A percentile compares a stretch with the other conserved stretches of the same genome.
Conservation (phyloP, 495 filamentous ascomycete genomes). For the Aspergillus saccharolyticus region DNA sequence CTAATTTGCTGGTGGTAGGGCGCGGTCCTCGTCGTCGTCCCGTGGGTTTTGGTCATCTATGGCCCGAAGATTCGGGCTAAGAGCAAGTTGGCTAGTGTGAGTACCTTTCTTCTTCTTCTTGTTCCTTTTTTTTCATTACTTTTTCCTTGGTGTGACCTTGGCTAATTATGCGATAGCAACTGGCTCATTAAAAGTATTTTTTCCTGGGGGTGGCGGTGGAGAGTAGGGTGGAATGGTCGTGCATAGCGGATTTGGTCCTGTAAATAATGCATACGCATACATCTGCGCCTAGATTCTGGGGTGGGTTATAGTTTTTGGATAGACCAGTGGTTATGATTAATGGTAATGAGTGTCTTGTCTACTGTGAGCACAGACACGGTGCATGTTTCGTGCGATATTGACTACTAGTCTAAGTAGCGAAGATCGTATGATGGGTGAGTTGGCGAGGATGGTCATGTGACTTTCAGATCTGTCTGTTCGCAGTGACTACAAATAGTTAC, state of each 20-base stretch:
- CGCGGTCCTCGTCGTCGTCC: slow-evolving; percentile 65
- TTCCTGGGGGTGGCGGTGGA: background rate
- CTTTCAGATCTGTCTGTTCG: no score
- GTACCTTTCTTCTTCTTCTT: no score
- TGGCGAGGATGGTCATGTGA: no score
- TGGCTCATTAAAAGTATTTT: slow-evolving; percentile 17
- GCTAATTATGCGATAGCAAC: slow-evolving; percentile 19
- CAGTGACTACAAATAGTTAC: no score
- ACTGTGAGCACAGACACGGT: background rate
- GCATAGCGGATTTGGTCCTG: background rate
- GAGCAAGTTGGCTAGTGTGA: slow-evolving; percentile 66
- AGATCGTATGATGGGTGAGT: no score
- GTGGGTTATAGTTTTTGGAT: background rate
- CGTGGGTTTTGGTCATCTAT: slow-evolving; percentile 79
- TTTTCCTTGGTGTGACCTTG: background rate
- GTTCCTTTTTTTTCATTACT: background rate
- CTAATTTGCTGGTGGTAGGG: slow-evolving; percentile 36
- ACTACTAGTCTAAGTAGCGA: no score
- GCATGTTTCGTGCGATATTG: no score
- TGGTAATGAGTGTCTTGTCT: background rate
- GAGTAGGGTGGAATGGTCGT: background rate
- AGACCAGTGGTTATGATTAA: background rate
- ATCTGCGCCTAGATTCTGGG: no score
- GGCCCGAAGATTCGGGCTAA: slow-evolving; percentile 73
- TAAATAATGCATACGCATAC: background rate